These are phyloP conservation scores for Sclerotiophoma versabilis DNA, from an alignment of 2,329 filamentous ascomycete species.

Conservation along the genomic window DNA sequence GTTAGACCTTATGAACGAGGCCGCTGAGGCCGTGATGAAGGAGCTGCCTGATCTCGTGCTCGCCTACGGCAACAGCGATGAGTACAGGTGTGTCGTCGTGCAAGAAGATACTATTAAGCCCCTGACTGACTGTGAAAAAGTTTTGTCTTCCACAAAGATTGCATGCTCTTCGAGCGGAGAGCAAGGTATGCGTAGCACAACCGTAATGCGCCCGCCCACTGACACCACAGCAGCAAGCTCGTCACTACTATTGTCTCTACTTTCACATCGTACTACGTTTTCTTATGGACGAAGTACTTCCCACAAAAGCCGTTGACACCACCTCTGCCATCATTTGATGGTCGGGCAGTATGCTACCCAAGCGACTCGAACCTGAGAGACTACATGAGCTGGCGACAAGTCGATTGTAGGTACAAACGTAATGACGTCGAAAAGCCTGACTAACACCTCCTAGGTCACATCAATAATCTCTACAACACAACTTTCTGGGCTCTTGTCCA, in stretches of 20 bases:
- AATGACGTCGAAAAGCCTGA: not conserved
- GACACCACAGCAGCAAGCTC: slow-evolving; percentile 71
- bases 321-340: slow-evolving; percentile 90
- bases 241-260: slow-evolving; percentile 90
- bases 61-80: slow-evolving; percentile 93
- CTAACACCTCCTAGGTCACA: slow-evolving; percentile 69
- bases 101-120: not conserved
- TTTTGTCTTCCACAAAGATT: slow-evolving; percentile 87
- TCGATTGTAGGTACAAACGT: slow-evolving; percentile 73
- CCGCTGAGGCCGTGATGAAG: slow-evolving; percentile 82
- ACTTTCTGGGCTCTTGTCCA: slow-evolving; percentile 92
- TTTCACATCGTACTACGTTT: slow-evolving; percentile 90
- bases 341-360: slow-evolving; percentile 88
- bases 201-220: not conserved
- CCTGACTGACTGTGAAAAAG: slow-evolving; percentile 53
- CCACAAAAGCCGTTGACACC: slow-evolving; percentile 72
- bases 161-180: slow-evolving; percentile 83
- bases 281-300: slow-evolving; percentile 80
- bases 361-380: slow-evolving; percentile 82
- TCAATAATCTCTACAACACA: slow-evolving; percentile 98
- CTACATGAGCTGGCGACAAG: slow-evolving; percentile 97
- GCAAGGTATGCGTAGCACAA: slow-evolving; percentile 63
- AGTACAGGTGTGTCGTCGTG: slow-evolving; percentile 72
- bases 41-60: slow-evolving; percentile 85
- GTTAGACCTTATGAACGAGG: slow-evolving; percentile 91